Evolutionary conservation across 225 moss, liverwort and hornwort species (phyloP), one percentile per base, ranked within the genome.

Genomic region (Physcomitrellopsis africana): DNA sequence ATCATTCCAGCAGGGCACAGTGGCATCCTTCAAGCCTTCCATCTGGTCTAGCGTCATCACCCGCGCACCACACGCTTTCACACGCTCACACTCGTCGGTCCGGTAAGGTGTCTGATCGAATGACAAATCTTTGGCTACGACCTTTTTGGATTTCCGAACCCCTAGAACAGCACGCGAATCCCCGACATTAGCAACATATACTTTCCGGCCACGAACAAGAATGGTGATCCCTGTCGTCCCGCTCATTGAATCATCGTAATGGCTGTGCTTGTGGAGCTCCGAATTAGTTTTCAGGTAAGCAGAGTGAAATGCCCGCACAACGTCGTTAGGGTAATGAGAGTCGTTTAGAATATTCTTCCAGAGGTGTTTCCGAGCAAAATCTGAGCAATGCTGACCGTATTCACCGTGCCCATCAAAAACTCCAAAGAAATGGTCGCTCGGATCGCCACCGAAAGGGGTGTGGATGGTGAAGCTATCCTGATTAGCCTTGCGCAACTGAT

Each of bases 371-470:
- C 91, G 80, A 0, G 93, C 90, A 29, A 92, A 99, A 68, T 99
- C 89, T 0, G 93, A 93, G 77, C 99, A 99, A 56, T 93, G 95
- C 6, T 95, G 90, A 7, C 99, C 99, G 16, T 86, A 95, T 63
- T 99, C 99, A 10, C 99, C 99, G 51, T 99, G 99, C 8, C 99
- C 99, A 56, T 99, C 99, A 11, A 99, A 99, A 0, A 99, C 91
- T 3, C 99, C 99, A 47, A 99, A 99, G 17, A 95, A 89, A 14
- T 99, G 99, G 56, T 93, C 95, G 53, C 88, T 99, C 0, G 82
- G 80, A 60, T 99, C 89, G 46, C 84, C 87, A 4, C 93, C 95
- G 20, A 99, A 95, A 11, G 90, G 85, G 0, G 95, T 88, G 32
- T 86, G 93, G 11, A 95, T 84, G 22, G 90, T 81, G 65, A 87